Conservation (phyloP, 768 basidiomycete genomes). For the Cystobasidium onofrii region DNA sequence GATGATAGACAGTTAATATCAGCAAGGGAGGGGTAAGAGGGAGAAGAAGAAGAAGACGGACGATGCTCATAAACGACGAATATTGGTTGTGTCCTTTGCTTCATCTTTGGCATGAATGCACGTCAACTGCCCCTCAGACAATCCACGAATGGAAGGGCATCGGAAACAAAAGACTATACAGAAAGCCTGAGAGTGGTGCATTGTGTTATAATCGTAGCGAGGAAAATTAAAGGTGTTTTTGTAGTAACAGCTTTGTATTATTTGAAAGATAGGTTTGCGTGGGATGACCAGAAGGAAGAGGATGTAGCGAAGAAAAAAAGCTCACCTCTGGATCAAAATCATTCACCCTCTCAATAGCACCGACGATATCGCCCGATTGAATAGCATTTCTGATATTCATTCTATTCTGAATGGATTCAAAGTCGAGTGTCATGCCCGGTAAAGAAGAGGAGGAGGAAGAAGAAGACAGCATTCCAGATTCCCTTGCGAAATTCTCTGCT, state of each 20-base stretch:
- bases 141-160: not conserved
- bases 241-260: too few species aligned
- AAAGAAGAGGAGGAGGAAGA: conserved; percentile 43
- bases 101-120: conserved; percentile 39
- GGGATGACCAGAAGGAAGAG: too few species aligned
- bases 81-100: conserved; percentile 32
- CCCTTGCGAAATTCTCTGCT: conserved; percentile 85
- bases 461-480: conserved; percentile 59
- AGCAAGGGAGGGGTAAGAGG: not conserved
- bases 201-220: conserved; percentile 35
- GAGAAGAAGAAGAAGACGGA: too few species aligned
- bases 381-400: conserved; percentile 91
- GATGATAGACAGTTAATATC: not conserved
- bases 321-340: conserved; percentile 95
- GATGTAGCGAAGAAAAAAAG: conserved; percentile 23
- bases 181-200: conserved; percentile 42
- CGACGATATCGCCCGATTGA: conserved; percentile 87
- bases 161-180: not conserved
- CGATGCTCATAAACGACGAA: not conserved
- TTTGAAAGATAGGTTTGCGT: too few species aligned
- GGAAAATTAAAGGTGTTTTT: too few species aligned
- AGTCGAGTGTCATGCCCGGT: conserved; percentile 56
- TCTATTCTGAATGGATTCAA: conserved; percentile 84
- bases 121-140: conserved; percentile 35
- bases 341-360: conserved; percentile 89